Evolutionary conservation across 176 grass and related monocot genomes (phyloP).

Genomic region (Chrysopogon serrulatus): DNA sequence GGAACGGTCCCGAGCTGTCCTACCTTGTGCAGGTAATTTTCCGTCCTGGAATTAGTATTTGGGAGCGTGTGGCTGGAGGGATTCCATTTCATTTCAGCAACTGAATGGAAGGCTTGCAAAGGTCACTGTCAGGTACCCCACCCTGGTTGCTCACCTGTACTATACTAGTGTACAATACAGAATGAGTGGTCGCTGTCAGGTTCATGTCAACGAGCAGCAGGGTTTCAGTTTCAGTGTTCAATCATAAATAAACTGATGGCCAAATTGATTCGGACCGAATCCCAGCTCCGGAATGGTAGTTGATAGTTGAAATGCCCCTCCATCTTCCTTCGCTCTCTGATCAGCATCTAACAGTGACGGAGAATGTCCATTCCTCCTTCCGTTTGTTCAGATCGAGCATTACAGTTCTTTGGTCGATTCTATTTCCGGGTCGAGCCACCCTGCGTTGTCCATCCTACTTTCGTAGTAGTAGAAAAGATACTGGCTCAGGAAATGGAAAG

Average conservation of each 20-base stretch:
- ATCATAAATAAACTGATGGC: background rate
- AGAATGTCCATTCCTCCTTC: background rate
- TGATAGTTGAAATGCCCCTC: background rate
- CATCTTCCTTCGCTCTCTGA: background rate
- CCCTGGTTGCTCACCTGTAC: background rate
- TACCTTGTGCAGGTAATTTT: background rate
- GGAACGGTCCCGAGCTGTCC: background rate
- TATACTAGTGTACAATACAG: background rate
- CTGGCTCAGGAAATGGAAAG: background rate
- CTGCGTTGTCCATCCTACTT: background rate
- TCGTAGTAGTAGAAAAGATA: background rate
- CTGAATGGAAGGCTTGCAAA: background rate
- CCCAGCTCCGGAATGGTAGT: background rate
- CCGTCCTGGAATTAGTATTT: background rate
- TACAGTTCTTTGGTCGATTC: background rate
- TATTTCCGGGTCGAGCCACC: background rate
- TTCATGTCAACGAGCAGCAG: background rate
- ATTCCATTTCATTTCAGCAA: background rate
- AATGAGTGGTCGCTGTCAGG: background rate
- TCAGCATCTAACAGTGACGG: background rate
- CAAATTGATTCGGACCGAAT: background rate
- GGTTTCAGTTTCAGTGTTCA: background rate
- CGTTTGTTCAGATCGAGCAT: background rate
- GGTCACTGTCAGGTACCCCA: background rate
- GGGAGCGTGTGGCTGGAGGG: background rate